Percentiles rank a stretch among this genome's conserved stretches.
Conservation (phyloP, 2,329 filamentous ascomycete species). For the Talaromyces sp. region DNA sequence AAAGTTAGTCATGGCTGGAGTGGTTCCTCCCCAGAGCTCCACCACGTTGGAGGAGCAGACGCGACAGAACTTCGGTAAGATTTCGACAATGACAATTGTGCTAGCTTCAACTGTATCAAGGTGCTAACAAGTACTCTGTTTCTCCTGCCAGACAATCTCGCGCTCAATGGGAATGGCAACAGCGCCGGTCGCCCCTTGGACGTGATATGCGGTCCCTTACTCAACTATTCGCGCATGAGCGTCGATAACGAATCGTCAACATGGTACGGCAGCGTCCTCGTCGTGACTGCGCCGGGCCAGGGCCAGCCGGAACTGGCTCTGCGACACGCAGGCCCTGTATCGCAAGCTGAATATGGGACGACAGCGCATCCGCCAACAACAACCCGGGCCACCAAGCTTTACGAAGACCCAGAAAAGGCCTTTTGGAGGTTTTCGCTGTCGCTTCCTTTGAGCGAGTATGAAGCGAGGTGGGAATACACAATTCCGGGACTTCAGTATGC, state of each 20-base stretch:
- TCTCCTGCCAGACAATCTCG: not conserved
- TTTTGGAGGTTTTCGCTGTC: conserved; percentile 57
- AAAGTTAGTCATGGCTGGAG: not conserved
- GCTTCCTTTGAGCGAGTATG: conserved; percentile 64
- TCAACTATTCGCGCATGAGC: conserved; percentile 46
- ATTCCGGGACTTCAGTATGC: conserved; percentile 62
- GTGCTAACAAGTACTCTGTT: not conserved
- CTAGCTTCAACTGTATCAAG: not conserved
- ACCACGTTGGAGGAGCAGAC: not conserved
- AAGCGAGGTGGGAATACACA: conserved; percentile 74
- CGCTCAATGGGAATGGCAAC: not conserved
- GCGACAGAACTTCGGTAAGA: not conserved
- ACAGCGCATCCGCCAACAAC: conserved; percentile 14
- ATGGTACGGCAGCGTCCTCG: conserved; percentile 82
- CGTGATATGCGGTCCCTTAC: conserved; percentile 44
- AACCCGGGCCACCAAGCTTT: conserved; percentile 52
- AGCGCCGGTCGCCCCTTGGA: conserved; percentile 24
- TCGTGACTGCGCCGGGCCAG: conserved; percentile 72
- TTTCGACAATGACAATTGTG: not conserved
- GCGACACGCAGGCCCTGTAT: conserved; percentile 29
- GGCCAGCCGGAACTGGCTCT: conserved; percentile 55
- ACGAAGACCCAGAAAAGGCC: conserved; percentile 53
- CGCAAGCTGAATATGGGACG: conserved; percentile 15
- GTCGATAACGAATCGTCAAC: conserved; percentile 24
- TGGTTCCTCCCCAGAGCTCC: not conserved